Percentiles rank a stretch among this genome's conserved stretches.
Evolutionary conservation across 2,329 filamentous ascomycete species (phyloP).

Genomic region (Didymella exigua): DNA sequence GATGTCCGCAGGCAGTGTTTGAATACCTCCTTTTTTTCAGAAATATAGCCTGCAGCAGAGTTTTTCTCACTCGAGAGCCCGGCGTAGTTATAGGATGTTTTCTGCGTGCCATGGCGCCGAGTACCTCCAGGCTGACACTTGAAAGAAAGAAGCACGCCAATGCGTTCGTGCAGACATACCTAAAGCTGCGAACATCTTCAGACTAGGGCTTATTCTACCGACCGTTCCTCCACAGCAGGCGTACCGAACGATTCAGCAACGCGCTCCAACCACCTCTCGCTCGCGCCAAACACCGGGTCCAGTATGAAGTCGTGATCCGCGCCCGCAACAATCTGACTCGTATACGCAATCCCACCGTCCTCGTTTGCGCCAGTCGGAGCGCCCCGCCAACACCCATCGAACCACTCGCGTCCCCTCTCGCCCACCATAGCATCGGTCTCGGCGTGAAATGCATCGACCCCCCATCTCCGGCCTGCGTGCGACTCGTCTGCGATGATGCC

Average conservation of each 20-base stretch:
- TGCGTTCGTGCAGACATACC: too few species aligned
- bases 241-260: conserved; percentile 1
- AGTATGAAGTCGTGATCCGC: conserved; percentile 29
- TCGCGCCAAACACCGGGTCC: conserved; percentile 24
- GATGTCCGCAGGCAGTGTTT: too few species aligned
- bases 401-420: conserved; percentile 25
- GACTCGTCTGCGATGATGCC: conserved; percentile 1
- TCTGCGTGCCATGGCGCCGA: too few species aligned
- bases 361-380: neutral
- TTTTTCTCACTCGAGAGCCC: too few species aligned
- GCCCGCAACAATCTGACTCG: conserved; percentile 16
- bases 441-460: conserved; percentile 25
- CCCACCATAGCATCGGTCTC: conserved; percentile 30
- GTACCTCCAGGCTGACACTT: too few species aligned
- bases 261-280: conserved; percentile 21
- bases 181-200: too few species aligned
- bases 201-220: too few species aligned
- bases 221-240: too few species aligned
- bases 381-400: conserved; percentile 26
- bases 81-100: too few species aligned
- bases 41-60: too few species aligned
- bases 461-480: conserved; percentile 1
- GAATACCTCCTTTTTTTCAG: too few species aligned
- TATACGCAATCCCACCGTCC: conserved; percentile 4
- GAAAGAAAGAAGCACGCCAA: too few species aligned